Evolutionary conservation across 495 filamentous ascomycete species (phyloP).

Genomic region (Hypomontagnella submonticulosa): DNA sequence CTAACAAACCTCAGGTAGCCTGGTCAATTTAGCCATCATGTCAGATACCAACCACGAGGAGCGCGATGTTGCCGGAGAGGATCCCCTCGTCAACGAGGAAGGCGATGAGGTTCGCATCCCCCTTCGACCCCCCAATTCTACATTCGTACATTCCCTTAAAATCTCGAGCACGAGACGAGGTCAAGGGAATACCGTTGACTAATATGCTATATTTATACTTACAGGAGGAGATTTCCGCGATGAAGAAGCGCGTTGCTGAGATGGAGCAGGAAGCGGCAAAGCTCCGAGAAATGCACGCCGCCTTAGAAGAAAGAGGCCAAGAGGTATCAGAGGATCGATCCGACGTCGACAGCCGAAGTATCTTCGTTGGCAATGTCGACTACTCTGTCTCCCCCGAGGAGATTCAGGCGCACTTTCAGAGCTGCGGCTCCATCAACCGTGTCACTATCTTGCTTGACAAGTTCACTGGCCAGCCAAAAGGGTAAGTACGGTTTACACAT

Average conservation of each 20-base stretch:
- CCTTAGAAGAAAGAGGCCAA: conserved; percentile 83
- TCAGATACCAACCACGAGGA: conserved; percentile 44
- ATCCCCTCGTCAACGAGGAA: conserved; percentile 53
- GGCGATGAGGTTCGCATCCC: conserved; percentile 55
- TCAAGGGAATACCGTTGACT: conserved; percentile 20
- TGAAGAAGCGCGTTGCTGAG: conserved; percentile 97
- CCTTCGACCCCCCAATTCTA: neutral
- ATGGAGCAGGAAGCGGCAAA: conserved; percentile 99
- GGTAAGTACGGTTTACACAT: conserved; percentile 65
- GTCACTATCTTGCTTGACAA: conserved; percentile 98
- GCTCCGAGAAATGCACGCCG: conserved; percentile 94
- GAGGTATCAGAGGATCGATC: conserved; percentile 92
- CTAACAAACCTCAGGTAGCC: conserved; percentile 14
- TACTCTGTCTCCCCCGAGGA: conserved; percentile 98
- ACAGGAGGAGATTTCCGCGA: conserved; percentile 89
- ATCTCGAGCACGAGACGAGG: neutral
- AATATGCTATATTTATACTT: conserved; percentile 37
- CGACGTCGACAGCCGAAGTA: conserved; percentile 92
- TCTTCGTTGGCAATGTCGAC: conserved; percentile 99
- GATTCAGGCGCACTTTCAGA: conserved; percentile 99
- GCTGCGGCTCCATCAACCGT: conserved; percentile 95
- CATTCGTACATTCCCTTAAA: conserved; percentile 1
- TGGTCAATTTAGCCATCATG: conserved; percentile 35
- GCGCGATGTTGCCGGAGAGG: conserved; percentile 44
- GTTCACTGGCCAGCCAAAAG: conserved; percentile 97